phyloP scores from a whole-genome alignment of 163 green algal genomes.

The Chloromonas sp. region DNA sequence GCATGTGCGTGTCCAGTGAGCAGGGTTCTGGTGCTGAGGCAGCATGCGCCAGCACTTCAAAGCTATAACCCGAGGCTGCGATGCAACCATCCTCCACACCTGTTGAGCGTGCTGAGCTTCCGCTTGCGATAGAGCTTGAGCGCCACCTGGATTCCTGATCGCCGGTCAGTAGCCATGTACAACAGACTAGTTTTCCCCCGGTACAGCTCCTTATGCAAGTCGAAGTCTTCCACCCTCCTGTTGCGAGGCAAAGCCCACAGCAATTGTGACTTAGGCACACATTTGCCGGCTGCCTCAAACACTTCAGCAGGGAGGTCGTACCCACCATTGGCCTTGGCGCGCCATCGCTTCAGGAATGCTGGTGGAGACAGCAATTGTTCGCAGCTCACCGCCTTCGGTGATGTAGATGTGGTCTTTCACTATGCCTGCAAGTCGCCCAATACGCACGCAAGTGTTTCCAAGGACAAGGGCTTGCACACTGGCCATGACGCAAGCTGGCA shows the following conservation, averaged over 20 bases:
- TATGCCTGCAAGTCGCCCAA: neutral
- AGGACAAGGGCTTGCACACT: too few species aligned
- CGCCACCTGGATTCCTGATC: slow-evolving; percentile 42
- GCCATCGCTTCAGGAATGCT: neutral
- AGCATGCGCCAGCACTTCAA: too few species aligned
- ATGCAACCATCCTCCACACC: slow-evolving; percentile 20
- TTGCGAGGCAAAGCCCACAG: neutral
- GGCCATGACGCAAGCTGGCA: too few species aligned
- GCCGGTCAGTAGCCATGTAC: slow-evolving; percentile 57
- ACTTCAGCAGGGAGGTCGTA: neutral
- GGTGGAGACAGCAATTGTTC: neutral
- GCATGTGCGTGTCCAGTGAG: neutral
- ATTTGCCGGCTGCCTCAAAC: neutral
- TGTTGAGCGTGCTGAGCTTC: slow-evolving; percentile 69
- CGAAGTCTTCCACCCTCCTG: slow-evolving; percentile 67
- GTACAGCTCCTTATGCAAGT: slow-evolving; percentile 70
- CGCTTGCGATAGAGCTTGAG: slow-evolving; percentile 81
- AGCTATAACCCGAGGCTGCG: too few species aligned
- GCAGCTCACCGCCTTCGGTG: neutral
- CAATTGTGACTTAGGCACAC: neutral
- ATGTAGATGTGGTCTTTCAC: slow-evolving; percentile 1
- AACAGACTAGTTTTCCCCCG: slow-evolving; percentile 66
- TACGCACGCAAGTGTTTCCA: too few species aligned
- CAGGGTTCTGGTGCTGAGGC: neutral
- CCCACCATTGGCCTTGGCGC: neutral